phyloP scores from a whole-genome alignment of 371 early-diverging fungal genomes.

The Circinella minor region DNA sequence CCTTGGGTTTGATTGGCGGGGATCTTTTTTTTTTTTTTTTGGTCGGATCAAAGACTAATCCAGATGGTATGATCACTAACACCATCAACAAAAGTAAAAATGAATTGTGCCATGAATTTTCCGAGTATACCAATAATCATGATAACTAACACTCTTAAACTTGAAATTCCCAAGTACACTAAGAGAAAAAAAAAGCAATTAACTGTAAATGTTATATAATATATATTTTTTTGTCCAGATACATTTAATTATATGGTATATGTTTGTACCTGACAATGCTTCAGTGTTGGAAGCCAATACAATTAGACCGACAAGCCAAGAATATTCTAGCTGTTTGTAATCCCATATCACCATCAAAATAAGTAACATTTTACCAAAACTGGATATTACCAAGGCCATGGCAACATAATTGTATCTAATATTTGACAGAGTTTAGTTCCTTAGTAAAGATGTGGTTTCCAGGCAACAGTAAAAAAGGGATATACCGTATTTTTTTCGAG shows the following conservation, averaged over 20 bases:
- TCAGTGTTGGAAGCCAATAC: conserved; percentile 86
- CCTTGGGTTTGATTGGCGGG: too few species aligned
- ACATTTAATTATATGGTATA: neutral
- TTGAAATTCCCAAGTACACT: conserved; percentile 62
- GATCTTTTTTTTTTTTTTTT: too few species aligned
- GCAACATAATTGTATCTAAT: conserved; percentile 68
- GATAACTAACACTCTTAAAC: conserved; percentile 48
- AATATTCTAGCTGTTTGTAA: conserved; percentile 82
- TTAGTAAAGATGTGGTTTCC: neutral
- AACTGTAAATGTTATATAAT: too few species aligned
- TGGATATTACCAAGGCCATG: conserved; percentile 83
- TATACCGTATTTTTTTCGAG: neutral
- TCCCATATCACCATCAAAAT: conserved; percentile 96
- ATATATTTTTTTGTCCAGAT: neutral
- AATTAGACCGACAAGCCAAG: conserved; percentile 80
- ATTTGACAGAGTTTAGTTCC: too few species aligned
- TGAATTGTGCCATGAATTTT: conserved; percentile 52
- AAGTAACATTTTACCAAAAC: conserved; percentile 89
- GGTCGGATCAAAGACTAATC: conserved; percentile 10
- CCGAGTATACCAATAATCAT: conserved; percentile 54
- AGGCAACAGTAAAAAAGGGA: neutral
- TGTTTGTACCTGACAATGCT: conserved; percentile 77
- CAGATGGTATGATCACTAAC: conserved; percentile 9
- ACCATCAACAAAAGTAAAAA: conserved; percentile 30
- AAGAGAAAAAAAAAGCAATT: neutral